Base-by-base conservation (phyloP, 225 moss, liverwort and hornwort genomes). In the Anthoceros angustus region DNA sequence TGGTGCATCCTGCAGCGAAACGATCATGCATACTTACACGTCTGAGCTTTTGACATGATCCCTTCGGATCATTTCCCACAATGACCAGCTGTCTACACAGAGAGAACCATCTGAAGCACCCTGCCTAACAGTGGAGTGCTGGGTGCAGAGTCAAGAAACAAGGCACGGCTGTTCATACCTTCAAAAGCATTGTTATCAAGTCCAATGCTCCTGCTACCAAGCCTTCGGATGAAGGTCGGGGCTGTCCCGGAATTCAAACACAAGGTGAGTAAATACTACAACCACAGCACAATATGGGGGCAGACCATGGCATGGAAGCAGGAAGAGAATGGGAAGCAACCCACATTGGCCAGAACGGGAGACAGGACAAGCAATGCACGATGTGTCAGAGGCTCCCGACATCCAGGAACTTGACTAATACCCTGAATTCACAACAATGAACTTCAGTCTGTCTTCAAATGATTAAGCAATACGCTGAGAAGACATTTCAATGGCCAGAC, bases 161-260 rank as follows among this genome's bases (percentile, higher is more conserved):
- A 8, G 43, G 43, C 25, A 25, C 46, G 21, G 18, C 12, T 18
- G 12, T 45, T 20, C 42, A 67, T 46, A 82, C 91, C 91, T 88
- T 86, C 64, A 92, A 83, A 67, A 92, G 79, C 84, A 92, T 88
- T 39, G 88, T 78, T 40, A 88, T 78, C 50, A 92, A 84, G 72
- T 92, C 92, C 64, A 92, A 73, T 61, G 92, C 92, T 65, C 88
- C 92, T 24, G 70, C 81, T 60, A 85, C 80, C 64, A 92, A 79
- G 70, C 83, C 88, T 43, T 66, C 72, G 16, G 83, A 66, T 69
- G 86, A 86, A 68, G 81, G 85, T 64, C 77, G 83, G 71, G 81
- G 83, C 91, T 92, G 86, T 0, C 45, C 74, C 39, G 64, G 10
- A 70, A 9, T 16, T 62, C 66, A 14, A 65, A 45, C 11, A 70